A percentile compares a stretch with the other conserved stretches of the same genome.
These are phyloP conservation scores for Clonostachys chloroleuca DNA, from an alignment of 2,329 filamentous ascomycete species.

Conservation along the genomic window DNA sequence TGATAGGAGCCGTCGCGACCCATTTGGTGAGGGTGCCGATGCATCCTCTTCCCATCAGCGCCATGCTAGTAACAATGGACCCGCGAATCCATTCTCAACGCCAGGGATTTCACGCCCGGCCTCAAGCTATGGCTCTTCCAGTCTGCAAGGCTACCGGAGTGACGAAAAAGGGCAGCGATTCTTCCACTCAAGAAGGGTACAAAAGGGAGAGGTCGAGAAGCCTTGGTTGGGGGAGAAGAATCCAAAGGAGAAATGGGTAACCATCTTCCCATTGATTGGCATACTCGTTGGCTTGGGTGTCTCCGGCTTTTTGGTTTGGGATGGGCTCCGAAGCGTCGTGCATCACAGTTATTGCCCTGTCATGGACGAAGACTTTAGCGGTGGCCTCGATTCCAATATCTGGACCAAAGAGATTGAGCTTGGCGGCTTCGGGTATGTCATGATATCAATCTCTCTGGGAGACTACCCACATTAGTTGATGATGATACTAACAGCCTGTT, in stretches of 20 bases:
- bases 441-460: not conserved
- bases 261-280: constrained; percentile 71
- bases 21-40: constrained; percentile 33
- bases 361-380: constrained; percentile 61
- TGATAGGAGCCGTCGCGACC: constrained; percentile 28
- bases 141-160: constrained; percentile 19
- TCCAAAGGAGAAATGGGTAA: constrained; percentile 81
- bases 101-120: constrained; percentile 37
- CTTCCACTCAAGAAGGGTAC: constrained; percentile 70
- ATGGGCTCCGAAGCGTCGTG: constrained; percentile 67
- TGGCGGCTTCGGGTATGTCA: constrained; percentile 67
- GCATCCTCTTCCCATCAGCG: constrained; percentile 20
- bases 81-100: constrained; percentile 39
- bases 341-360: constrained; percentile 71
- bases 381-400: constrained; percentile 51
- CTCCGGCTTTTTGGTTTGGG: constrained; percentile 69
- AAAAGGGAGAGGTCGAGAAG: constrained; percentile 69
- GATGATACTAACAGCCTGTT: not conserved
- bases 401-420: constrained; percentile 75
- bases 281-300: constrained; percentile 64
- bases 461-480: constrained; percentile 2
- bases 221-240: constrained; percentile 73
- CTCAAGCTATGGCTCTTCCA: constrained; percentile 42
- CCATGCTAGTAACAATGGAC: constrained; percentile 10
- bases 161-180: constrained; percentile 39